A percentile compares a stretch with the other conserved stretches of the same genome.
Conservation (phyloP, 1,284 basidiomycete species). For the Ustilago xerochloae region DNA sequence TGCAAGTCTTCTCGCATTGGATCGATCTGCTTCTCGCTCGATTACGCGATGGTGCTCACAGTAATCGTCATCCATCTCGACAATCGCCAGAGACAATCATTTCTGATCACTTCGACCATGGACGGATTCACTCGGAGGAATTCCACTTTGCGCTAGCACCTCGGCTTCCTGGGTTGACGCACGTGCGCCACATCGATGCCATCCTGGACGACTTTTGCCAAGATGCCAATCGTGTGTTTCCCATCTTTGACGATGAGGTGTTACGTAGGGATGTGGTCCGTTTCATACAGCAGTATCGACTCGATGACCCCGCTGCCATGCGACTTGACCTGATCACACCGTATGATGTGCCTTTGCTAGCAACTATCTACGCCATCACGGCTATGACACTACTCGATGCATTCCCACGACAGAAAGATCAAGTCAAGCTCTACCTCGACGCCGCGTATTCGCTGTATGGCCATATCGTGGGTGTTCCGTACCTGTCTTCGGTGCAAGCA, state of each 20-base stretch:
- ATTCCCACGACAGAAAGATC: not conserved
- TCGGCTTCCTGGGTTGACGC: conserved; percentile 1
- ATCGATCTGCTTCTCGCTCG: conserved; percentile 13
- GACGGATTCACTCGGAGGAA: conserved; percentile 15
- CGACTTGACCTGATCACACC: conserved; percentile 2
- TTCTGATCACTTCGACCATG: conserved; percentile 17
- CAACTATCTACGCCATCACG: conserved; percentile 8
- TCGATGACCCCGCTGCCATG: conserved; percentile 3
- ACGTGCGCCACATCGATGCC: not conserved
- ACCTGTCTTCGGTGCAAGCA: conserved; percentile 13
- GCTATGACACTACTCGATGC: conserved; percentile 1
- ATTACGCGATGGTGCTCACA: not conserved
- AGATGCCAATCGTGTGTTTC: conserved; percentile 5
- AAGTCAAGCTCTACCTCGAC: conserved; percentile 6
- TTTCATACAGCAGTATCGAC: conserved; percentile 8
- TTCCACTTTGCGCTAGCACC: conserved; percentile 1
- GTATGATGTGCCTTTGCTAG: conserved; percentile 6
- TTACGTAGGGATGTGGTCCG: conserved; percentile 2
- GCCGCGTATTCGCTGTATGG: conserved; percentile 13
- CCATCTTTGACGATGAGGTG: conserved; percentile 11
- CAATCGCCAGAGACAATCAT: not conserved
- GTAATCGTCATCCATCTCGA: not conserved
- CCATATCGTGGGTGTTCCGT: conserved; percentile 7
- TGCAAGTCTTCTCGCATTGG: conserved; percentile 17
- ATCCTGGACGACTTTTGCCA: conserved; percentile 14